Conservation (phyloP, 306 rosid genomes). For the Styphnolobium japonicum region DNA sequence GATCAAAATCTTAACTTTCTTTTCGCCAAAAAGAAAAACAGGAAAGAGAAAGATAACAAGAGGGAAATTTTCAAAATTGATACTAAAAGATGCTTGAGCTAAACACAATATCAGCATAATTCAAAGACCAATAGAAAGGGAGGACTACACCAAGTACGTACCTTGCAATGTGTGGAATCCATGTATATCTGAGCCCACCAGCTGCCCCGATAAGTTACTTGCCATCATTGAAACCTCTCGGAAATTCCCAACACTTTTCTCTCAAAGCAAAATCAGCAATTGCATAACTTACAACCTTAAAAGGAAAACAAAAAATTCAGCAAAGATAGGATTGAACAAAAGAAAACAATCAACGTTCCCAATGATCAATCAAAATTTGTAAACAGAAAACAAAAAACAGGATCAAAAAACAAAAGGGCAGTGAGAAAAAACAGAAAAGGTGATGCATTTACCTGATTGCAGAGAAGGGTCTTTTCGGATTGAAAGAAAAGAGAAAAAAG, state of each 20-base stretch:
- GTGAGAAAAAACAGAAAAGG: slow-evolving; percentile 3
- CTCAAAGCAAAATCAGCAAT: slow-evolving; percentile 3
- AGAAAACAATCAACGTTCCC: not conserved
- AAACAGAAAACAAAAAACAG: too few relatives aligned
- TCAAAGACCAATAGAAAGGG: not conserved
- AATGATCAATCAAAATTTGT: not conserved
- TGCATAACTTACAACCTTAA: not conserved
- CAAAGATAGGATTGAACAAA: not conserved
- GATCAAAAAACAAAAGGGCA: not conserved
- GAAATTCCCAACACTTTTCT: slow-evolving; percentile 17
- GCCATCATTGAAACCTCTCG: slow-evolving; percentile 44
- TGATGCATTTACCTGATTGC: slow-evolving; percentile 18
- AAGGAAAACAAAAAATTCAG: not conserved
- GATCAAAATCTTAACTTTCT: not conserved
- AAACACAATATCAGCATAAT: not conserved
- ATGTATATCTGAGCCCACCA: slow-evolving; percentile 79
- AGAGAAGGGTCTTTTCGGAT: slow-evolving; percentile 14
- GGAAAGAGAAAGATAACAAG: not conserved
- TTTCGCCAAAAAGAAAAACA: not conserved
- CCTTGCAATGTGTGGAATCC: slow-evolving; percentile 93
- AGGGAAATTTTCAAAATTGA: not conserved
- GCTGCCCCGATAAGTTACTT: slow-evolving; percentile 37
- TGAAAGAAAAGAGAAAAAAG: not conserved
- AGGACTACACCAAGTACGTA: not conserved
- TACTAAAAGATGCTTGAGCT: not conserved